Evolutionary conservation across 2,329 filamentous ascomycete species (phyloP).

Genomic region (Botrytis squamosa): DNA sequence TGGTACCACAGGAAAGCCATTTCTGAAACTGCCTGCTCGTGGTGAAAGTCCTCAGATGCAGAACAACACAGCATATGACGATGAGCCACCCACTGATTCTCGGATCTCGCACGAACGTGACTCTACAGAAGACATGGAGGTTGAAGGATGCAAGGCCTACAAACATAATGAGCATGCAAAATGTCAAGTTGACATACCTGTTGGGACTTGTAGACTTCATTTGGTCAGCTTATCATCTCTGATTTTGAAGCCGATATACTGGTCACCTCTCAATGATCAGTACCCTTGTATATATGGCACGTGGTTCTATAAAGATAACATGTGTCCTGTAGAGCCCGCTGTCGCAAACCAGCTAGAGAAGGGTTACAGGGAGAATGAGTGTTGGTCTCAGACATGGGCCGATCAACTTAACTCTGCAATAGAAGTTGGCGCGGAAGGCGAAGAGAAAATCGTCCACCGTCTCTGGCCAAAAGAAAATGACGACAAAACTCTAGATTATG

Average conservation of each 20-base stretch:
- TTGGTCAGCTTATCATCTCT: slow-evolving; percentile 79
- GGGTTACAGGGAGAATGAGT: slow-evolving; percentile 82
- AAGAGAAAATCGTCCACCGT: slow-evolving; percentile 80
- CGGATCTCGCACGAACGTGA: slow-evolving; percentile 25
- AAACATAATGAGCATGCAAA: slow-evolving; percentile 32
- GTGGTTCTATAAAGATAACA: slow-evolving; percentile 97
- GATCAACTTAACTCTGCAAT: slow-evolving; percentile 89
- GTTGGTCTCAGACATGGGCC: slow-evolving; percentile 89
- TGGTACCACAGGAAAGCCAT: slow-evolving; percentile 50
- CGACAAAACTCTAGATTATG: slow-evolving; percentile 38
- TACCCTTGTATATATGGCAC: slow-evolving; percentile 80
- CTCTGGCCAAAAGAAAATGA: slow-evolving; percentile 68
- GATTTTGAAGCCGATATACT: slow-evolving; percentile 96
- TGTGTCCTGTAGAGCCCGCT: slow-evolving; percentile 80
- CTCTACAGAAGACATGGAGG: slow-evolving; percentile 26
- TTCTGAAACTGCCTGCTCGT: slow-evolving; percentile 44
- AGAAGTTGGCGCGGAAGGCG: slow-evolving; percentile 83
- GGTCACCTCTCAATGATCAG: slow-evolving; percentile 90
- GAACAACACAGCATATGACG: neutral
- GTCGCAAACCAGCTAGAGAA: slow-evolving; percentile 90
- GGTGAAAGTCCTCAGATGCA: slow-evolving; percentile 17
- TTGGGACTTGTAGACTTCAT: slow-evolving; percentile 87
- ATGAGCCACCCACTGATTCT: neutral
- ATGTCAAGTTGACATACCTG: slow-evolving; percentile 61
- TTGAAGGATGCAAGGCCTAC: slow-evolving; percentile 35